phyloP scores from a whole-genome alignment of 164 flowering plant species.

The Macadamia integrifolia region DNA sequence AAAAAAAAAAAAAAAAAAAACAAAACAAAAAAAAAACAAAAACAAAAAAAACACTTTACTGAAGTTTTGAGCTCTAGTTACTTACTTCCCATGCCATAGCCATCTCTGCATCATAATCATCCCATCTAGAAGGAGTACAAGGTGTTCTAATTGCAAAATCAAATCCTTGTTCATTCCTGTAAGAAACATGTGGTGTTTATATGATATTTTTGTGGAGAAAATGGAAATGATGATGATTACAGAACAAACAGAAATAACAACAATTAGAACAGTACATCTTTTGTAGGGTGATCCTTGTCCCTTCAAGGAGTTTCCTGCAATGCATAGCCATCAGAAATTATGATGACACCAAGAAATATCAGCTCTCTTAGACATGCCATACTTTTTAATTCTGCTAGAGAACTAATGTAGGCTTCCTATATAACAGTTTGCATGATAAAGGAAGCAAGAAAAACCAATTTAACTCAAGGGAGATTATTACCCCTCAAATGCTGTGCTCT shows the following conservation, averaged over 20 bases:
- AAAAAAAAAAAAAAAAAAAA: too few species aligned
- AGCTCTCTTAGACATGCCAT: not conserved
- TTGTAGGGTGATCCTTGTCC: slow-evolving; percentile 79
- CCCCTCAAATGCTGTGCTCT: slow-evolving; percentile 86
- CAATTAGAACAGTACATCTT: slow-evolving; percentile 43
- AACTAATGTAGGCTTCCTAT: not conserved
- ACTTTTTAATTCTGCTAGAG: not conserved
- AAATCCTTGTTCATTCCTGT: slow-evolving; percentile 59
- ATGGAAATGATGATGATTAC: not conserved
- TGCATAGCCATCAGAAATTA: slow-evolving; percentile 12
- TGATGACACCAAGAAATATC: slow-evolving; percentile 6
- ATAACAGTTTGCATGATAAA: slow-evolving; percentile 1
- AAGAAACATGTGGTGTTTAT: slow-evolving; percentile 4
- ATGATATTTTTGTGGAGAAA: slow-evolving; percentile 2
- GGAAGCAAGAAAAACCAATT: not conserved
- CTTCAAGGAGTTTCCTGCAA: slow-evolving; percentile 87
- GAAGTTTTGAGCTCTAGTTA: slow-evolving; percentile 9
- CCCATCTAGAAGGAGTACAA: slow-evolving; percentile 93
- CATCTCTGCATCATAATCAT: slow-evolving; percentile 88
- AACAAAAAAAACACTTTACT: too few species aligned
- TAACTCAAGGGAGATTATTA: slow-evolving; percentile 20
- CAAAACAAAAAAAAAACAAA: too few species aligned
- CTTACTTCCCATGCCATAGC: slow-evolving; percentile 90
- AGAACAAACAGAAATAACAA: not conserved
- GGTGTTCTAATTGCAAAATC: slow-evolving; percentile 94